These are phyloP conservation scores for Punctularia strigosozonata DNA, from an alignment of 768 basidiomycete genomes.

Conservation along the genomic window DNA sequence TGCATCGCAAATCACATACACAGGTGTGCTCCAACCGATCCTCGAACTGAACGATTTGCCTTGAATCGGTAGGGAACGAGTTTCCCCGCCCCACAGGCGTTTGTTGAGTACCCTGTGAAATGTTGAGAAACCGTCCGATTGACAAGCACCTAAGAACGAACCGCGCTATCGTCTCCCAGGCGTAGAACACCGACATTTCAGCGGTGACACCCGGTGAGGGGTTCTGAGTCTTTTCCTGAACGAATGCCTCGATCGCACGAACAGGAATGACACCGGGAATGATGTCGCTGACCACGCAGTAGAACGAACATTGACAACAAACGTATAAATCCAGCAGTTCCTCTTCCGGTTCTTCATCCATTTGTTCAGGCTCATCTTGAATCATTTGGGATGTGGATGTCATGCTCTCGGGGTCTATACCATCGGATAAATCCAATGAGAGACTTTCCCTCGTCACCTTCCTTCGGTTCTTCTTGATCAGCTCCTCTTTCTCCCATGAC, in stretches of 20 bases:
- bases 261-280: slow-evolving; percentile 65
- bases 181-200: slow-evolving; percentile 41
- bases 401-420: slow-evolving; percentile 3
- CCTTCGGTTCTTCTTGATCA: slow-evolving; percentile 41
- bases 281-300: slow-evolving; percentile 45
- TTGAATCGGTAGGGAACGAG: slow-evolving; percentile 39
- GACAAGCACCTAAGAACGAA: slow-evolving; percentile 16
- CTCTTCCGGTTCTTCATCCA: slow-evolving; percentile 34
- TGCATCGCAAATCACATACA: slow-evolving; percentile 24
- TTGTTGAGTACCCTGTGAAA: slow-evolving; percentile 57
- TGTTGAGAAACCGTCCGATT: slow-evolving; percentile 6
- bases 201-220: slow-evolving; percentile 44
- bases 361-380: slow-evolving; percentile 16
- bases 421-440: slow-evolving; percentile 11
- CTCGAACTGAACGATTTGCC: slow-evolving; percentile 47
- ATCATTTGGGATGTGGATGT: too few species aligned
- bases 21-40: slow-evolving; percentile 49
- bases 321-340: slow-evolving; percentile 66
- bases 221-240: slow-evolving; percentile 45
- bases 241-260: slow-evolving; percentile 49
- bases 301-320: slow-evolving; percentile 77
- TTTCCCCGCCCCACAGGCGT: slow-evolving; percentile 61
- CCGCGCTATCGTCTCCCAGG: slow-evolving; percentile 58
- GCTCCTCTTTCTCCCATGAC: slow-evolving; percentile 45
- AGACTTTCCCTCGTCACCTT: too few species aligned